phyloP scores from a whole-genome alignment of 441 rosid genomes.

The Melastoma candidum region DNA sequence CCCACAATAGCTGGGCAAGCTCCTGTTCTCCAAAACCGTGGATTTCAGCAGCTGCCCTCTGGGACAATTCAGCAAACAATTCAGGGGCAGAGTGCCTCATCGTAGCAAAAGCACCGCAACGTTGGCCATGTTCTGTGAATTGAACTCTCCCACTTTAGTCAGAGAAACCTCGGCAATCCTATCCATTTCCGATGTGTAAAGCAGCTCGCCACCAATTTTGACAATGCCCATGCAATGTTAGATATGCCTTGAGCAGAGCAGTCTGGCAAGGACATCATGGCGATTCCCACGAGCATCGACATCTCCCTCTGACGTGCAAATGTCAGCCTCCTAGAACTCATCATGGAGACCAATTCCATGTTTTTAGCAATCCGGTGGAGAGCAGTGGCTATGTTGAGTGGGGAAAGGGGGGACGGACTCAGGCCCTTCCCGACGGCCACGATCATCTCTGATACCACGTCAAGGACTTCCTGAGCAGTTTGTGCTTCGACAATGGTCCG shows the following conservation, averaged over 20 bases:
- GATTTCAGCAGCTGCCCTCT: constrained; percentile 49
- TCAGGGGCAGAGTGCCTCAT: constrained; percentile 77
- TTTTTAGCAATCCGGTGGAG: constrained; percentile 87
- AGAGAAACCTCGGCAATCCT: constrained; percentile 32
- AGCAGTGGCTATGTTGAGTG: constrained; percentile 74
- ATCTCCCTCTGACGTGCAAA: too few relatives aligned
- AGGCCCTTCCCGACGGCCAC: constrained; percentile 79
- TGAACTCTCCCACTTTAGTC: too few relatives aligned
- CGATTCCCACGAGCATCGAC: constrained; percentile 86
- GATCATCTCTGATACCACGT: constrained; percentile 61
- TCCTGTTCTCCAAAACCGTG: constrained; percentile 65
- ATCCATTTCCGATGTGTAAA: constrained; percentile 93
- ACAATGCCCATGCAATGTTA: constrained; percentile 86
- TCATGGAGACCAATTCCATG: constrained; percentile 63
- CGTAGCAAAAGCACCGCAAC: constrained; percentile 89
- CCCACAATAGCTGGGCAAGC: constrained; percentile 86
- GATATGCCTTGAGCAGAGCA: constrained; percentile 95
- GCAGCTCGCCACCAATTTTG: constrained; percentile 84
- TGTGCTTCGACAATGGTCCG: constrained; percentile 62
- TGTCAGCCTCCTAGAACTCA: too few relatives aligned
- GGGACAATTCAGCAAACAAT: constrained; percentile 56
- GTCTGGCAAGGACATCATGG: constrained; percentile 74
- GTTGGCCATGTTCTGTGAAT: constrained; percentile 23
- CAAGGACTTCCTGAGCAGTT: constrained; percentile 77
- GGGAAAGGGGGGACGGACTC: constrained; percentile 78